Conservation (phyloP, 2,329 filamentous ascomycete species). For the Fusarium concolor region DNA sequence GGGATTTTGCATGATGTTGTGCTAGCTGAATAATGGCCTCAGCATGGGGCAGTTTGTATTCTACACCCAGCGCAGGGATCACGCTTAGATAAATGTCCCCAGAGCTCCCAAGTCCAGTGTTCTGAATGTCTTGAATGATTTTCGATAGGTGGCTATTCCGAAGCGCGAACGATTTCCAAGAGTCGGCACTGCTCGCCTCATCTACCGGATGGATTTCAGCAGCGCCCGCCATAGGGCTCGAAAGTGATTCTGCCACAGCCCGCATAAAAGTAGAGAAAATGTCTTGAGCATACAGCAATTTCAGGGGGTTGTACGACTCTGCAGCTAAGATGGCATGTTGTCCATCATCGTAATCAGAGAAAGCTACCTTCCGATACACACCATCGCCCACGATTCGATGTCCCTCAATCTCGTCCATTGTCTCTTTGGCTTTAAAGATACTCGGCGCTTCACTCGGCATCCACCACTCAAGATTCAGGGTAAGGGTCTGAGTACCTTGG, state of each 20-base stretch:
- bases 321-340: not conserved
- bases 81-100: not conserved
- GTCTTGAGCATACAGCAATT: not conserved
- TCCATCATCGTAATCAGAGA: no score
- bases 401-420: not conserved
- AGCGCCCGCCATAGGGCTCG: not conserved
- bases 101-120: not conserved
- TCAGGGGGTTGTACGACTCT: not conserved
- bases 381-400: not conserved
- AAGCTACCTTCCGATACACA: not conserved
- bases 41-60: not conserved
- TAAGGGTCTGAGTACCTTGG: not conserved
- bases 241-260: not conserved
- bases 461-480: not conserved
- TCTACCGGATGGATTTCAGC: not conserved
- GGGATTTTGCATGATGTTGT: not conserved
- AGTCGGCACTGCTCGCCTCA: not conserved
- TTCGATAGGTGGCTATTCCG: not conserved
- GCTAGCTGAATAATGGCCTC: not conserved
- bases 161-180: not conserved
- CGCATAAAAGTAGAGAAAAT: not conserved
- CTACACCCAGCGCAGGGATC: not conserved
- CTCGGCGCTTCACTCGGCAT: not conserved
- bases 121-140: not conserved
- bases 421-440: not conserved